phyloP scores from a whole-genome alignment of 1,284 basidiomycete species.

The Ustilago lituana region DNA sequence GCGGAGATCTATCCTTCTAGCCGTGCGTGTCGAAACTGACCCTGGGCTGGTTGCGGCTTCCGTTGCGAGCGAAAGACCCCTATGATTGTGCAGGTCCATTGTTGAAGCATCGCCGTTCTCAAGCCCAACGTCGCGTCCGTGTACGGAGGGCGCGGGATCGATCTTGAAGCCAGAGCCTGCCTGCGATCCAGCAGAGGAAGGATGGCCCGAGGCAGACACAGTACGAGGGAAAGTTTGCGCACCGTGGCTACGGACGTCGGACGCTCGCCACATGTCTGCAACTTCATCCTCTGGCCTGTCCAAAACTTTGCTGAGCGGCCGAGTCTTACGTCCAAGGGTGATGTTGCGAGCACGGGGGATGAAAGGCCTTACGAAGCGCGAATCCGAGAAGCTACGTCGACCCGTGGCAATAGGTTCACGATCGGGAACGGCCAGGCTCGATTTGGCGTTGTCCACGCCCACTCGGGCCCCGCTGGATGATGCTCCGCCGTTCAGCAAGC shows the following conservation, averaged over 20 bases:
- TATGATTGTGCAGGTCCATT: not conserved
- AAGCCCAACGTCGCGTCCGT: too few relatives aligned
- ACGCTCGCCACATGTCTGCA: not conserved
- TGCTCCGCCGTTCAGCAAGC: constrained; percentile 18
- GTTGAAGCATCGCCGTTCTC: too few relatives aligned
- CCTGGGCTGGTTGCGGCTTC: not conserved
- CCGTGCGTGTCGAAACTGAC: not conserved
- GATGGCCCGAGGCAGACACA: not conserved
- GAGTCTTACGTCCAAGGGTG: constrained; percentile 5
- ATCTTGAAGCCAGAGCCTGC: too few relatives aligned
- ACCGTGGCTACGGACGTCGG: not conserved
- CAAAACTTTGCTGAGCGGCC: constrained; percentile 35
- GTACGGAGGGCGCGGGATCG: too few relatives aligned
- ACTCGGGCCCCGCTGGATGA: not conserved
- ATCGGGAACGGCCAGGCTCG: constrained; percentile 4
- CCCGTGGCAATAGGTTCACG: constrained; percentile 13
- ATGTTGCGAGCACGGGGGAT: constrained; percentile 20
- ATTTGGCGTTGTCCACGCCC: not conserved
- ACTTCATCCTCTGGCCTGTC: constrained; percentile 35
- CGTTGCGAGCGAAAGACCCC: not conserved
- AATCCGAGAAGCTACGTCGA: constrained; percentile 43
- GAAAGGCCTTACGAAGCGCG: constrained; percentile 38
- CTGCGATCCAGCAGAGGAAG: too few relatives aligned
- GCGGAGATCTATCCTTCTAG: not conserved
- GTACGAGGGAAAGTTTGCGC: not conserved